phyloP scores from a whole-genome alignment of 139 green algal genomes.

The Trebouxia sp. region DNA sequence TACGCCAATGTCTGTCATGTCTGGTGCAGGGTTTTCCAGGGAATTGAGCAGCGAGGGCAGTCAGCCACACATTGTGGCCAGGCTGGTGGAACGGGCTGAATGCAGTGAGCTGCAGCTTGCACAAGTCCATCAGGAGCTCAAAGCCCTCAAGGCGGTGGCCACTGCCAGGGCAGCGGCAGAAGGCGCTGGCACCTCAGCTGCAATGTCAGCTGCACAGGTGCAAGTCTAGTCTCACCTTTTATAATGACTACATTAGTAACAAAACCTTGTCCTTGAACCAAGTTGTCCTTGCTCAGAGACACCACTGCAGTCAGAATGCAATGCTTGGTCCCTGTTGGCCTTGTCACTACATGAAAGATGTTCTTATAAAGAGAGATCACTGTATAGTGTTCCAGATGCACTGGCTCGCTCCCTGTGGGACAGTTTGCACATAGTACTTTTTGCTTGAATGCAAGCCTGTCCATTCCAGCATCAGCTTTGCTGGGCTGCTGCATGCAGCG shows the following conservation, averaged over 20 bases:
- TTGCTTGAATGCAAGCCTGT: not conserved
- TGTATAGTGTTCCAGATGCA: too few species aligned
- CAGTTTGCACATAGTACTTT: too few species aligned
- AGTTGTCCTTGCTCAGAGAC: too few species aligned
- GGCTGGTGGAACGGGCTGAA: constrained; percentile 36
- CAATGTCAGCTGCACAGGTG: constrained; percentile 31
- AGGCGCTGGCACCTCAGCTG: constrained; percentile 28
- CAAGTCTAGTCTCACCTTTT: not conserved
- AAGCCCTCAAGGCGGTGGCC: constrained; percentile 1
- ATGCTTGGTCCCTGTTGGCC: too few species aligned
- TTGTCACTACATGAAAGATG: too few species aligned
- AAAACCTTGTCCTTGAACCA: too few species aligned
- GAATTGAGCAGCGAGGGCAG: constrained; percentile 22
- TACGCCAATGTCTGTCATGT: too few species aligned
- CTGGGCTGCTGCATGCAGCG: not conserved
- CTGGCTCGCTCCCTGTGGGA: too few species aligned
- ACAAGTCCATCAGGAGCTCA: constrained; percentile 3
- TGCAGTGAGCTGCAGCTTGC: constrained; percentile 36
- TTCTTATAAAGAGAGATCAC: not conserved
- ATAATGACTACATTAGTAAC: too few species aligned
- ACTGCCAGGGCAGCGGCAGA: constrained; percentile 10
- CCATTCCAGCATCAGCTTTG: not conserved
- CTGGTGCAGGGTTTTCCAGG: not conserved
- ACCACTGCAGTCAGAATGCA: too few species aligned
- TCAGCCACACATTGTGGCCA: constrained; percentile 23